Evolutionary conservation across 169 alveolate genomes (phyloP).

Genomic region (Plasmodium vivax): DNA sequence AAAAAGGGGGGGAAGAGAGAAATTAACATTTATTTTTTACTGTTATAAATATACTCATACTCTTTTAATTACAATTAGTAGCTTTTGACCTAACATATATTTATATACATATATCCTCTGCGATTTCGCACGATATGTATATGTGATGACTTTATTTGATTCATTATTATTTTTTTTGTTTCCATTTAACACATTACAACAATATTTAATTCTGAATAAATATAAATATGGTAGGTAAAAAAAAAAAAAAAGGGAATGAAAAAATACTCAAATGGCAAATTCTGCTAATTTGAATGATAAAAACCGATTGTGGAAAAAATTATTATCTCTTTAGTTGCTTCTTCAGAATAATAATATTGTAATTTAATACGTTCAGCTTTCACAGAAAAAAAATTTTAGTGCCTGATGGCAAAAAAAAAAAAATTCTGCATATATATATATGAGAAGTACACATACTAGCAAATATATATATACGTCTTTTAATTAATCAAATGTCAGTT

Average conservation of each 20-base stretch:
- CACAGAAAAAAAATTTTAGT: not conserved
- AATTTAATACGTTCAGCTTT: not conserved
- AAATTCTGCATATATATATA: slow-evolving; percentile 8
- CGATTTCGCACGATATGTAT: slow-evolving; percentile 3
- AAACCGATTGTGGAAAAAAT: not conserved
- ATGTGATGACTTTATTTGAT: not conserved
- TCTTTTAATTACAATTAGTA: not conserved
- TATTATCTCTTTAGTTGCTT: not conserved
- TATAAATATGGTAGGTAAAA: not conserved
- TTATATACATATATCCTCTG: not conserved
- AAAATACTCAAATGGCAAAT: not conserved
- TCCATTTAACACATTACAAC: not conserved
- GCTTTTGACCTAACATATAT: not conserved
- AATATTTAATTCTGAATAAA: slow-evolving; percentile 1
- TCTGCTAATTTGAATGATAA: not conserved
- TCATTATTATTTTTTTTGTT: not conserved
- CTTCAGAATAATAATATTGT: not conserved
- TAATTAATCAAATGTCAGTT: not conserved
- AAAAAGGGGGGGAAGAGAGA: not conserved
- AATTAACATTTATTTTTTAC: slow-evolving; percentile 2
- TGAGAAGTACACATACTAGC: not conserved
- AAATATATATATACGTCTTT: not conserved
- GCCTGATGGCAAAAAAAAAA: slow-evolving; percentile 1
- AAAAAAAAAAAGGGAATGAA: not conserved
- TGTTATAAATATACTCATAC: not conserved